Conservation (phyloP, 2,329 filamentous ascomycete genomes). For the Ophiostoma ips region DNA sequence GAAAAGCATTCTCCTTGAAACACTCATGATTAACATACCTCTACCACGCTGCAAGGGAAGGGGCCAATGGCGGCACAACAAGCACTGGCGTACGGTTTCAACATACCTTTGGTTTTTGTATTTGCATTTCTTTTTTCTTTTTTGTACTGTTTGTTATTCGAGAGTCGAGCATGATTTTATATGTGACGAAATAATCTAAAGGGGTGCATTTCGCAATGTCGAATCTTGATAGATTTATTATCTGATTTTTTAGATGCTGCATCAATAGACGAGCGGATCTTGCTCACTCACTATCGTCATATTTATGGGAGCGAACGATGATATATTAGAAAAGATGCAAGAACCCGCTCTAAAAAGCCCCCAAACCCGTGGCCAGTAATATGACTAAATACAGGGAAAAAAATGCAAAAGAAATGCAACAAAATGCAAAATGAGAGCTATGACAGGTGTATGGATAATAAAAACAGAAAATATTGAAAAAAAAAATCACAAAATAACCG, state of each 20-base stretch:
- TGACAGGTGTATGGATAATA: not conserved
- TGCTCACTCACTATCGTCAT: no score
- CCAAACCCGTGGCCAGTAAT: not conserved
- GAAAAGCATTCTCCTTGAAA: conserved; percentile 13
- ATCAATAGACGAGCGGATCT: no score
- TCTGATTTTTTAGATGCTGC: no score
- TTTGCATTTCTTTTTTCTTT: not conserved
- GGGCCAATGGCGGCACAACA: conserved; percentile 9
- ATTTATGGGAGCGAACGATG: no score
- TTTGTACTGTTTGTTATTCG: not conserved
- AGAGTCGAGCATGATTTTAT: not conserved
- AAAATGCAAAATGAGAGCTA: no score
- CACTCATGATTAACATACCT: conserved; percentile 10
- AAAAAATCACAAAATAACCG: conserved; percentile 54
- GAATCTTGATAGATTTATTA: no score
- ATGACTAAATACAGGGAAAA: not conserved
- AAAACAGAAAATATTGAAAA: not conserved
- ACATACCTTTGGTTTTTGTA: conserved; percentile 14
- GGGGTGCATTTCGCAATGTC: no score
- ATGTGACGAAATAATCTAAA: no score
- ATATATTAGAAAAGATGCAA: not conserved
- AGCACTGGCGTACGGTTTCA: conserved; percentile 18
- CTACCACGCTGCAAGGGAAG: not conserved
- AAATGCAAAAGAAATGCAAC: no score
- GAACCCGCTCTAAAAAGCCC: conserved; percentile 5